Conservation (phyloP, 441 rosid species). For the Lepidium campestre region DNA sequence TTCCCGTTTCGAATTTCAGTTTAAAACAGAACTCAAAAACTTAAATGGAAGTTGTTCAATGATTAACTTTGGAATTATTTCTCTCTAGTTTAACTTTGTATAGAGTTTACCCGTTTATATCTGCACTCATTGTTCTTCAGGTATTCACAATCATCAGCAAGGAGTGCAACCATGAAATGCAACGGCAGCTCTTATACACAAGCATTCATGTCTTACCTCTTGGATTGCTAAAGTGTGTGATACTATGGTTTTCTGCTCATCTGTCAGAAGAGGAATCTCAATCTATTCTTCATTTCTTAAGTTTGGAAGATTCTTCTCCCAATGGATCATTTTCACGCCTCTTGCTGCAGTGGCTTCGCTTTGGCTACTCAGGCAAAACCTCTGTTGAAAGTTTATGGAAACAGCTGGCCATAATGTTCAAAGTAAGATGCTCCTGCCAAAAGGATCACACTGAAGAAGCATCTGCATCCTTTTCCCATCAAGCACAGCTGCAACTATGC, state of each 20-base stretch:
- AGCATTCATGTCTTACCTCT: constrained; percentile 70
- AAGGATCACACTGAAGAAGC: constrained; percentile 34
- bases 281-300: constrained; percentile 43
- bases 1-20: neutral
- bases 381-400: constrained; percentile 43
- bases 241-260: constrained; percentile 67
- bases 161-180: constrained; percentile 49
- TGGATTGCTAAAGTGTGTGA: constrained; percentile 60
- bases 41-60: neutral
- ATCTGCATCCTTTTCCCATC: constrained; percentile 26
- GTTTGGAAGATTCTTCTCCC: constrained; percentile 28
- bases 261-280: constrained; percentile 55
- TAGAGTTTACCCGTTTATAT: too few species aligned
- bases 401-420: constrained; percentile 45
- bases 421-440: constrained; percentile 35
- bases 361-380: constrained; percentile 55
- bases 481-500: constrained; percentile 9
- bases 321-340: constrained; percentile 44
- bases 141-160: constrained; percentile 50
- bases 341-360: constrained; percentile 55
- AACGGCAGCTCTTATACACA: constrained; percentile 50
- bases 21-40: neutral
- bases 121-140: constrained; percentile 28
- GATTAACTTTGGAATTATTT: neutral
- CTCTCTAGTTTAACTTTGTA: neutral